Conservation (phyloP, 1,139 yeast genomes). For the Yamadazyma dendronema region DNA sequence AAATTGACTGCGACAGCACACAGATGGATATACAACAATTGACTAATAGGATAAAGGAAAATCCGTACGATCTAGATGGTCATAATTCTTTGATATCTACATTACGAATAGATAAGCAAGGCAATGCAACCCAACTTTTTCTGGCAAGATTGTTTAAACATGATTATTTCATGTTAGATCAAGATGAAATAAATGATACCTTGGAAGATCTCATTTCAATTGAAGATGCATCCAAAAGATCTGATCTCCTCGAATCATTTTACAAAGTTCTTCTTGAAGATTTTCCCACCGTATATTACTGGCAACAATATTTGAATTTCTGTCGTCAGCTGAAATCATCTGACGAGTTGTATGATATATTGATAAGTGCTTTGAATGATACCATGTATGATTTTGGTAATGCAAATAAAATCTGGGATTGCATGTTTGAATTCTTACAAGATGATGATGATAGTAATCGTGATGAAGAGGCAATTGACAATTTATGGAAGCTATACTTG, state of each 20-base stretch:
- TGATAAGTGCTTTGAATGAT: slow-evolving; percentile 24
- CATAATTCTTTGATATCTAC: slow-evolving; percentile 22
- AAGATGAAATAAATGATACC: slow-evolving; percentile 27
- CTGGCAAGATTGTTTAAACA: slow-evolving; percentile 21
- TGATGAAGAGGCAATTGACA: slow-evolving; percentile 18
- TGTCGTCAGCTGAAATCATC: slow-evolving; percentile 6
- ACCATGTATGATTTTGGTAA: slow-evolving; percentile 34
- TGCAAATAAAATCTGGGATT: slow-evolving; percentile 36
- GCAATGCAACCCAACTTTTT: slow-evolving; percentile 13
- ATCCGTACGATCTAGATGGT: slow-evolving; percentile 16
- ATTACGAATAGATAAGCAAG: slow-evolving; percentile 11
- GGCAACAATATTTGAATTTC: slow-evolving; percentile 20
- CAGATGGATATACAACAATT: slow-evolving; percentile 8
- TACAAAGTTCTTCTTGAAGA: slow-evolving; percentile 18
- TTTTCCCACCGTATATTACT: slow-evolving; percentile 19
- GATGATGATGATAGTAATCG: slow-evolving; percentile 11
- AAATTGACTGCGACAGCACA: neutral
- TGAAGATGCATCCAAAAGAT: slow-evolving; percentile 13
- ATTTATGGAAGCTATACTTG: slow-evolving; percentile 25
- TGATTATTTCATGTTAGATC: slow-evolving; percentile 19
- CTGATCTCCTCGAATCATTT: slow-evolving; percentile 17
- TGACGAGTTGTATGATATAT: slow-evolving; percentile 14
- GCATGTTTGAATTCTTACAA: slow-evolving; percentile 17
- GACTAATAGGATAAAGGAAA: slow-evolving; percentile 5
- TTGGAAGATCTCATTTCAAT: slow-evolving; percentile 22